Evolutionary conservation across 2,329 filamentous ascomycete species (phyloP), one percentile per base, ranked within the genome.

Genomic region (Nothophoma quercina): DNA sequence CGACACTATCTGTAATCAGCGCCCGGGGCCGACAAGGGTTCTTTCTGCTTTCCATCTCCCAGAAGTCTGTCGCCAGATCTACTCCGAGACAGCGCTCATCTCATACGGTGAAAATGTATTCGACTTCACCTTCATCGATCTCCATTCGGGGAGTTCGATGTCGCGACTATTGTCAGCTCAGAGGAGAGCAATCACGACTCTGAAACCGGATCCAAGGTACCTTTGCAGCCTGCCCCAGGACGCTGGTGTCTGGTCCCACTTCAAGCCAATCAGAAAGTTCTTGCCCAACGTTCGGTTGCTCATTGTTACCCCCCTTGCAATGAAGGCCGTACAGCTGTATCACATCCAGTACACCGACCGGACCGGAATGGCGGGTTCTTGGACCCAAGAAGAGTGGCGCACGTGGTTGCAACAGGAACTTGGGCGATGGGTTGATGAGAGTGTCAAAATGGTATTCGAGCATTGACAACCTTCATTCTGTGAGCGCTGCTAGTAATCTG

Each of bases 21-120:
- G n/a, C 26, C 13, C 8, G 10, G 26, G 15, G 5, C 30, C 12
- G 15, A 32, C 4, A 6, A 13, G 16, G 16, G 30, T 16, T 15
- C 30, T 32, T 5, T 7, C 30, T 15, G 42, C 42, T 3, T 38
- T 46, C 10, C 33, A 46, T 15, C n/a, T 38, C 2, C 42, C 42
- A 4, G 18, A 46, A 23, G 16, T 38, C 16, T 49, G 22, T 25
- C 51, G 51, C 33, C 49, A 56, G 21, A 43, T 57, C 19, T 54
- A 55, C 38, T 2, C 43, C 2, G 34, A 55, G 15, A 26, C 52
- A 6, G 29, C 22, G 4, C 7, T 47, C 5, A 36, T 19, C 7
- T 19, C 39, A 7, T 39, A 32, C n/a, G 10, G 15, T 12, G 12
- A 32, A 18, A 21, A 23, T 22, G 12, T 30, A 23, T 25, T 25